These are phyloP conservation scores for Fusarium subtropicale DNA, from an alignment of 2,329 filamentous ascomycete genomes.

Conservation along the genomic window DNA sequence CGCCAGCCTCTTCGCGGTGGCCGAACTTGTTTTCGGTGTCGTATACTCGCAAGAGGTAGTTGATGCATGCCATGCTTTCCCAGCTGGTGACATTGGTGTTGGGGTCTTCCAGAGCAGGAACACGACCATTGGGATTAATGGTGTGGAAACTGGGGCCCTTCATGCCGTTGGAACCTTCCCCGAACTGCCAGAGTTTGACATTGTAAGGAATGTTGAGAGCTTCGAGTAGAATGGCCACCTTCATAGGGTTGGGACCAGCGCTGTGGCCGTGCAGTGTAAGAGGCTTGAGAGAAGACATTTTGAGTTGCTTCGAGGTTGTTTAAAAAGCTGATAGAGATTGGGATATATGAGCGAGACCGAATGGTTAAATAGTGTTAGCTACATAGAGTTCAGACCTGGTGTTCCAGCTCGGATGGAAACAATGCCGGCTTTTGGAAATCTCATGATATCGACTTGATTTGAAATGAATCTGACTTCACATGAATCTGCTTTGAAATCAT, in stretches of 20 bases:
- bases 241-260: constrained; percentile 40
- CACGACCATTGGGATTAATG: constrained; percentile 51
- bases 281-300: constrained; percentile 20
- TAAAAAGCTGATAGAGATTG: rapidly evolving
- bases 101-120: constrained; percentile 49
- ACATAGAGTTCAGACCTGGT: not conserved
- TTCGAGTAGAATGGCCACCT: constrained; percentile 48
- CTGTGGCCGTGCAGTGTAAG: constrained; percentile 15
- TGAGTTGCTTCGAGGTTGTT: not conserved
- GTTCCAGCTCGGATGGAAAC: not conserved
- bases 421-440: not conserved
- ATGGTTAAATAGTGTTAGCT: not conserved
- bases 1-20: not conserved
- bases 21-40: constrained; percentile 31
- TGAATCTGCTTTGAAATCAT: constrained; percentile 5
- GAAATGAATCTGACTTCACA: not conserved
- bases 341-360: not conserved
- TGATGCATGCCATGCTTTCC: constrained; percentile 39
- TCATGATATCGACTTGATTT: not conserved
- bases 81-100: constrained; percentile 50
- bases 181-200: constrained; percentile 25
- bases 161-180: constrained; percentile 31
- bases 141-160: constrained; percentile 44
- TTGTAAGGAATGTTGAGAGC: constrained; percentile 49
- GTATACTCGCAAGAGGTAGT: constrained; percentile 39